Percentiles rank a stretch among this genome's conserved stretches.
Conservation (phyloP, 345 rosid genomes). For the Brassica incana region DNA sequence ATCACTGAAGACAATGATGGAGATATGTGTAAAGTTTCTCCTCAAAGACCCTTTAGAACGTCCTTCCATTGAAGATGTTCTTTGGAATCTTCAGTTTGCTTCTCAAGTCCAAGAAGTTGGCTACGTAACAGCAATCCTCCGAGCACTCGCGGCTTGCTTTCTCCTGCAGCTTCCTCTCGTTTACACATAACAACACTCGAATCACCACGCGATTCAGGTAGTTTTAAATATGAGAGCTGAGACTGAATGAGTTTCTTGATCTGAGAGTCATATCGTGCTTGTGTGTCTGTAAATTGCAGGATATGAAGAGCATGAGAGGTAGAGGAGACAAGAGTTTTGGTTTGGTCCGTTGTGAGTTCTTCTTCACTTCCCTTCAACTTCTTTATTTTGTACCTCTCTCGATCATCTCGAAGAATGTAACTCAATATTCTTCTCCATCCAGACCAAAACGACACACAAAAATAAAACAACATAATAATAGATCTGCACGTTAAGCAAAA, state of each 20-base stretch:
- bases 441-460: too few relatives aligned
- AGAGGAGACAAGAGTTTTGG: slow-evolving; percentile 28
- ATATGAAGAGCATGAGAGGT: slow-evolving; percentile 42
- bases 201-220: slow-evolving; percentile 41
- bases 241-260: slow-evolving; percentile 5
- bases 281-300: slow-evolving; percentile 29
- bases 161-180: slow-evolving; percentile 36
- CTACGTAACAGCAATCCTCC: slow-evolving; percentile 35
- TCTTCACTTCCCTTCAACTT: too few relatives aligned
- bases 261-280: slow-evolving; percentile 10
- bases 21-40: slow-evolving; percentile 73
- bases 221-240: neutral
- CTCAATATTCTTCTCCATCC: too few relatives aligned
- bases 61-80: slow-evolving; percentile 83
- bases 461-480: too few relatives aligned
- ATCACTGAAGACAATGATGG: slow-evolving; percentile 79
- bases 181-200: slow-evolving; percentile 37
- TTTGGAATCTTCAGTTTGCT: slow-evolving; percentile 95
- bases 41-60: slow-evolving; percentile 57
- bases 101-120: slow-evolving; percentile 73
- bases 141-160: slow-evolving; percentile 34
- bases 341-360: slow-evolving; percentile 8
- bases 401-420: too few relatives aligned
- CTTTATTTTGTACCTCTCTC: too few relatives aligned
- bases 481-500: too few relatives aligned